Evolutionary conservation across 768 basidiomycete species (phyloP), one percentile per base, ranked within the genome.

Genomic region (Mycena polygramma): DNA sequence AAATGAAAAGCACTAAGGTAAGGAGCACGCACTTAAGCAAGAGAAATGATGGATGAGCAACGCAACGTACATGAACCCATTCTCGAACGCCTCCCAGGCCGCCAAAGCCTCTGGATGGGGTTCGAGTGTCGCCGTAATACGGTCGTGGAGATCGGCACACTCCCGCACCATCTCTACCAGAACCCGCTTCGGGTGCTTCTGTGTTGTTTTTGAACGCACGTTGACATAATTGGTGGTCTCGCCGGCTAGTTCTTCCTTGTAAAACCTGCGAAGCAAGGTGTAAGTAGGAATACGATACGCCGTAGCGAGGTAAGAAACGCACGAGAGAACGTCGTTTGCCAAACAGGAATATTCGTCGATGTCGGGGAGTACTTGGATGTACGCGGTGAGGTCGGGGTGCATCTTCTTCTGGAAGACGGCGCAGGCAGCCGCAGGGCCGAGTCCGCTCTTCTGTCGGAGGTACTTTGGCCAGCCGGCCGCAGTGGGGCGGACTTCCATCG

Each of bases 271-370:
- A 30, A 30, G 6, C 30, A 30, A 37, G 7, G 41, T 43, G 4
- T 20, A 15, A 8, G 30, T 30, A 11, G n/a, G 17, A 17, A 8
- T 3, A 36, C 1, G 46, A 35, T 4, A 35, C 9, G 43, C 30
- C 30, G 17, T 1, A 36, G 15, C 9, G 7, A 13, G 5, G 3
- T 36, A 13, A 20, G 26, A 53, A 14, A 72, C 77, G 14, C 22
- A 76, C 75, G 77, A 77, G n/a, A 77, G 66, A 10, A 76, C 53
- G 54, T 76, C 77, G 35, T 76, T 77, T 3, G 57, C 69, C 20
- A 46, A 49, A 19, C 67, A 70, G 14, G 73, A 58, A 70, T 66
- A 76, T 24, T 69, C 71, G 26, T 72, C 69, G 58, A 77, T 76
- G 46, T 77, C 75, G 8, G 75, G 68, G 26, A 77, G 41, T 0